phyloP scores from a whole-genome alignment of 768 basidiomycete genomes.

The Tubosaeta sp. region DNA sequence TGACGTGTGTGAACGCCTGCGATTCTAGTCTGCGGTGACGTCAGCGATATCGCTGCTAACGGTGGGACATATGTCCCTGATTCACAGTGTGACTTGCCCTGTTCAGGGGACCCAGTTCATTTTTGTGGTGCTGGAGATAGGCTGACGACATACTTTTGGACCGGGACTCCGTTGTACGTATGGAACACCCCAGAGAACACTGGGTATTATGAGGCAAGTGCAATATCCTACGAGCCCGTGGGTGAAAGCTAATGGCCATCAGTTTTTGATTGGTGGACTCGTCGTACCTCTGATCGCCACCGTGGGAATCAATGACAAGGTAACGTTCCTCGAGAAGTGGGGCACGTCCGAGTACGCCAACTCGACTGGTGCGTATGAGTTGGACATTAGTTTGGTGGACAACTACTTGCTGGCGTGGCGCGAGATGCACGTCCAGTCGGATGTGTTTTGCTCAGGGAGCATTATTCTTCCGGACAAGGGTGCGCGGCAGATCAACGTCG shows the following conservation, averaged over 20 bases:
- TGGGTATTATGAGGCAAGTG: constrained; percentile 65
- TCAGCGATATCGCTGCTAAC: constrained; percentile 43
- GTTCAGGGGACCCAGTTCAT: constrained; percentile 67
- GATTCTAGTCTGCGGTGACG: constrained; percentile 64
- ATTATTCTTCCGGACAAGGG: constrained; percentile 73
- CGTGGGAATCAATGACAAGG: constrained; percentile 76
- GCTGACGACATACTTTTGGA: constrained; percentile 54
- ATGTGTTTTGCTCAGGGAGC: constrained; percentile 77
- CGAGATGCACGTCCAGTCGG: constrained; percentile 69
- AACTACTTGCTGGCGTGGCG: constrained; percentile 56
- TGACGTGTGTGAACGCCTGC: background rate
- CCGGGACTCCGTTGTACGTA: constrained; percentile 43
- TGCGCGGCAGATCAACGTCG: constrained; percentile 34
- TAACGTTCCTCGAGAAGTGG: constrained; percentile 72
- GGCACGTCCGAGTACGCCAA: constrained; percentile 62
- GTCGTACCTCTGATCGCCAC: constrained; percentile 73
- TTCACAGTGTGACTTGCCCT: constrained; percentile 45
- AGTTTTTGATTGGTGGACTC: constrained; percentile 54
- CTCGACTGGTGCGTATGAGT: constrained; percentile 75
- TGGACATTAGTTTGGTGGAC: constrained; percentile 56
- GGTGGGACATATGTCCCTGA: constrained; percentile 31
- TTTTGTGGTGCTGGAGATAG: constrained; percentile 60
- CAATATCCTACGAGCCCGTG: background rate
- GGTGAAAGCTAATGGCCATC: background rate
- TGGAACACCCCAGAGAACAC: constrained; percentile 66